phyloP scores from a whole-genome alignment of 2,329 filamentous ascomycete species.

The Mariannaea sp. region DNA sequence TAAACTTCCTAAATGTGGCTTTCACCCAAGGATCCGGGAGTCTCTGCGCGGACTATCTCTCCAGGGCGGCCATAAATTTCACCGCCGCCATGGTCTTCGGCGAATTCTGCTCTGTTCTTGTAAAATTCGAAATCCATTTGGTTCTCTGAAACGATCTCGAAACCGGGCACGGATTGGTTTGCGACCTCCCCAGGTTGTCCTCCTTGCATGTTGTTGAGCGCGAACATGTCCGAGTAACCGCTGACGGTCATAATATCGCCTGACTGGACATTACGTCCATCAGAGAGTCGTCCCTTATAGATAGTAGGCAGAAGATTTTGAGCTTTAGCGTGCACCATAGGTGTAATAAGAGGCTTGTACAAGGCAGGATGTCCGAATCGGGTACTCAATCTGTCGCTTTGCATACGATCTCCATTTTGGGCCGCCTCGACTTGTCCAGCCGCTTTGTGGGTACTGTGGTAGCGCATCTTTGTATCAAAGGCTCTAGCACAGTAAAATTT shows the following conservation, averaged over 20 bases:
- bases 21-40: conserved; percentile 59
- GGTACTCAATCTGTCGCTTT: conserved; percentile 71
- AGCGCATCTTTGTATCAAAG: conserved; percentile 82
- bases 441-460: conserved; percentile 71
- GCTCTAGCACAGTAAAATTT: conserved; percentile 79
- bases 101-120: conserved; percentile 88
- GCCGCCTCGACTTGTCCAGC: conserved; percentile 51
- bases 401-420: conserved; percentile 58
- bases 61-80: conserved; percentile 64
- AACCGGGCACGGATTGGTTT: conserved; percentile 63
- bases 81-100: conserved; percentile 82
- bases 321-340: conserved; percentile 92
- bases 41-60: conserved; percentile 65
- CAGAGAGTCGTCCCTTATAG: conserved; percentile 78
- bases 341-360: conserved; percentile 86
- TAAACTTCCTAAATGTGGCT: too few species aligned
- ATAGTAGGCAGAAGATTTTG: conserved; percentile 85
- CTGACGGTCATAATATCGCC: conserved; percentile 63
- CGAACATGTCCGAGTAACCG: conserved; percentile 82
- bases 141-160: conserved; percentile 86
- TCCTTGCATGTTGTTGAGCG: conserved; percentile 76
- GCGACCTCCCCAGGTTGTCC: conserved; percentile 54
- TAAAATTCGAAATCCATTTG: conserved; percentile 90
- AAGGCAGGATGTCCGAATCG: conserved; percentile 91
- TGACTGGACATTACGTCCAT: conserved; percentile 64